A percentile compares a stretch with the other conserved stretches of the same genome.
Evolutionary conservation across 371 early-diverging fungal genomes (phyloP).

Genomic region (Amoeboaphelidium protococcarum): DNA sequence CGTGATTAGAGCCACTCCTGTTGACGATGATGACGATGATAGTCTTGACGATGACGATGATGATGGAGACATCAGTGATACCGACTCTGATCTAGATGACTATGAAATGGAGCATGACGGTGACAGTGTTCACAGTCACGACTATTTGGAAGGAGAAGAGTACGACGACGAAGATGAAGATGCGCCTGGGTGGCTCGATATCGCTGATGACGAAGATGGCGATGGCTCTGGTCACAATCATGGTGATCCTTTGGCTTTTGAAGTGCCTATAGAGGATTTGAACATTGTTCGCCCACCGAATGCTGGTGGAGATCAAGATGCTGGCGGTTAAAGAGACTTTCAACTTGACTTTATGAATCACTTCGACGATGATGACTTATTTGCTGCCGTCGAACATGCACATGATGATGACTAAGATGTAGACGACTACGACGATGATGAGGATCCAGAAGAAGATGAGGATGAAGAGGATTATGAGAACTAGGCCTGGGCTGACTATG

Average conservation of each 20-base stretch:
- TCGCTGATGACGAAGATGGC: background rate
- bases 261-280: too few relatives aligned
- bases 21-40: constrained; percentile 1
- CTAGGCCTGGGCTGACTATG: constrained; percentile 4
- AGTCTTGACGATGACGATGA: constrained; percentile 10
- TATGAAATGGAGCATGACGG: background rate
- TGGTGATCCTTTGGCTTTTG: too few relatives aligned
- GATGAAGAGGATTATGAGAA: constrained; percentile 12
- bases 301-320: background rate
- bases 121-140: background rate
- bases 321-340: too few relatives aligned
- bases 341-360: constrained; percentile 6
- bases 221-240: background rate
- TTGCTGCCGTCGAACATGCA: constrained; percentile 3
- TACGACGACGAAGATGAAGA: background rate
- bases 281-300: too few relatives aligned
- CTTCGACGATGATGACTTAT: constrained; percentile 4
- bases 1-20: background rate
- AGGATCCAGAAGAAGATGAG: constrained; percentile 1
- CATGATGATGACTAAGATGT: constrained; percentile 13
- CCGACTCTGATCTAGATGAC: too few relatives aligned
- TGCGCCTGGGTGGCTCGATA: background rate
- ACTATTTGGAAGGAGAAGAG: background rate
- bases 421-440: constrained; percentile 2
- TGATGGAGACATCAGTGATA: constrained; percentile 3